A percentile compares a stretch with the other conserved stretches of the same genome.
These are phyloP conservation scores for Elsinoe arachidis DNA, from an alignment of 2,329 filamentous ascomycete species.

Conservation along the genomic window DNA sequence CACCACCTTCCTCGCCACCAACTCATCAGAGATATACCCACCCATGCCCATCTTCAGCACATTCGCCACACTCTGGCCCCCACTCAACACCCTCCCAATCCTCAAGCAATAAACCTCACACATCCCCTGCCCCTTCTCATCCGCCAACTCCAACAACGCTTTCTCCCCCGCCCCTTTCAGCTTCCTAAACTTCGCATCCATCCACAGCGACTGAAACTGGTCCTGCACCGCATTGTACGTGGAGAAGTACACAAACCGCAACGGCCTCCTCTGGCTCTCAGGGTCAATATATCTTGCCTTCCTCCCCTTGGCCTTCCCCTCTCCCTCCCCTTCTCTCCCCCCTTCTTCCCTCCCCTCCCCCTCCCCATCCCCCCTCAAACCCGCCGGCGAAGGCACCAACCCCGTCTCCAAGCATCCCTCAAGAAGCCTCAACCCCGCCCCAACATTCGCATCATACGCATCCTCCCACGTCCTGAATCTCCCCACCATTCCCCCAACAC, in stretches of 20 bases:
- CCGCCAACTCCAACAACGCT: constrained; percentile 26
- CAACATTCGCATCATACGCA: constrained; percentile 25
- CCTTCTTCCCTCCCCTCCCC: constrained; percentile 27
- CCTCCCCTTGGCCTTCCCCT: constrained; percentile 15
- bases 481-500: constrained; percentile 22
- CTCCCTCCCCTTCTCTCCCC: constrained; percentile 18
- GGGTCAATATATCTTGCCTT: constrained; percentile 19
- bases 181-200: constrained; percentile 25
- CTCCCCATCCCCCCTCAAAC: constrained; percentile 8
- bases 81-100: constrained; percentile 25
- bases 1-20: constrained; percentile 25
- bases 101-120: constrained; percentile 29
- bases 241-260: constrained; percentile 37
- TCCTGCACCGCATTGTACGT: constrained; percentile 33
- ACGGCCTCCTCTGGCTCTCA: constrained; percentile 19
- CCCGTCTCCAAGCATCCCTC: constrained; percentile 5
- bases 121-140: constrained; percentile 24
- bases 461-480: constrained; percentile 24
- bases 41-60: constrained; percentile 24
- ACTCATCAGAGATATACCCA: constrained; percentile 25
- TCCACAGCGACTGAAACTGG: constrained; percentile 32
- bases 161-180: constrained; percentile 32
- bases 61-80: constrained; percentile 26
- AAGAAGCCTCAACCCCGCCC: constrained; percentile 19
- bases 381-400: not conserved